These are phyloP conservation scores for Symbiotaphrina buchneri DNA, from an alignment of 495 filamentous ascomycete genomes.

Conservation along the genomic window DNA sequence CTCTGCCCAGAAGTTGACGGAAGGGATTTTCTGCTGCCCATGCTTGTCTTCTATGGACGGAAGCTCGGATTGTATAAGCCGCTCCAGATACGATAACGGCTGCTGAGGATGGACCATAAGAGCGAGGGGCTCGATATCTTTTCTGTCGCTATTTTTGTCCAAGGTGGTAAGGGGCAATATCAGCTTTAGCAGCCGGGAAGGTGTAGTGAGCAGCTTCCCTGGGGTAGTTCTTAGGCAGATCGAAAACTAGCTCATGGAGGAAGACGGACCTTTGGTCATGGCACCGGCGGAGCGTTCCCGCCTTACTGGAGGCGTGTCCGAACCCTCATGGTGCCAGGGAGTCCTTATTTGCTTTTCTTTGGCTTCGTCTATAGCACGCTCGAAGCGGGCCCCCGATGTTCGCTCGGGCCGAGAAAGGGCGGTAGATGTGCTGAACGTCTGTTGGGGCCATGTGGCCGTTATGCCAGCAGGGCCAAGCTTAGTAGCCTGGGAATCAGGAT, in stretches of 20 bases:
- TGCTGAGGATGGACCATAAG: conserved; percentile 83
- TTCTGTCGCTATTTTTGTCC: conserved; percentile 31
- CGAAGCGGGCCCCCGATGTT: conserved; percentile 17
- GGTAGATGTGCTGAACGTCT: no score
- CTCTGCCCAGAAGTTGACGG: conserved; percentile 59
- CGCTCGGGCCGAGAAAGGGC: no score
- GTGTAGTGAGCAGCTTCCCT: conserved; percentile 84
- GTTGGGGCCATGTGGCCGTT: no score
- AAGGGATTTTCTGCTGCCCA: conserved; percentile 43
- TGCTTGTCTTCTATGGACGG: conserved; percentile 36
- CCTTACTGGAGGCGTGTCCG: conserved; percentile 29
- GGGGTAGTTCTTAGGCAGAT: conserved; percentile 1
- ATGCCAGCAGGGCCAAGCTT: no score
- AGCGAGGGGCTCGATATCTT: conserved; percentile 59
- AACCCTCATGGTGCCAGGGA: conserved; percentile 52
- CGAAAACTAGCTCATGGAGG: neutral
- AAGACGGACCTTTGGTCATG: conserved; percentile 36
- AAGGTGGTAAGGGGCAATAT: conserved; percentile 54
- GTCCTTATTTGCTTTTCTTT: conserved; percentile 26
- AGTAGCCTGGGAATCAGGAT: no score
- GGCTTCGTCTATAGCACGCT: conserved; percentile 16
- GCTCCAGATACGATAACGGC: conserved; percentile 79
- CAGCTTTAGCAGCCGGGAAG: conserved; percentile 72
- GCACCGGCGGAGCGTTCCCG: conserved; percentile 22
- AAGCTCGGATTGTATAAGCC: conserved; percentile 73